Evolutionary conservation across 1,139 yeast genomes (phyloP), one percentile per base, ranked within the genome.

Genomic region (Eremothecium coryli): DNA sequence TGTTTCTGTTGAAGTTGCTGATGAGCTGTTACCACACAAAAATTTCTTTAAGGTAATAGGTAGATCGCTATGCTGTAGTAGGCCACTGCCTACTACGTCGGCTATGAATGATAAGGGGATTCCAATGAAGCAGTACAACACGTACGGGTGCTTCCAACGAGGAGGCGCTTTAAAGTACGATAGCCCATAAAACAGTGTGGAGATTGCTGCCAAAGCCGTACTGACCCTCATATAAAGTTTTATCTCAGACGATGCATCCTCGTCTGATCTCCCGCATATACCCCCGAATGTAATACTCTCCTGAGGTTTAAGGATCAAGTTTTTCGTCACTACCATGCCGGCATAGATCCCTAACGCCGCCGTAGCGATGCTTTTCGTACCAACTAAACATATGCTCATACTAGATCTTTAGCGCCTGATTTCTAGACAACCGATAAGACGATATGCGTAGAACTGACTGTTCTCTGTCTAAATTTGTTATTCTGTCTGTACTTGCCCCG

Each of bases 141-240:
- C 20, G 26, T 39, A 39, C 9, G 42, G 42, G 26, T 39, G 42
- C 29, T 29, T 36, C 39, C 40, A 35, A n/a, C 28, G 29, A 4
- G 25, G 23, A 11, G 42, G 42, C n/a, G 42, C 42, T 11, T 39
- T 37, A 15, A 37, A 35, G 29, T 37, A 39, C 26, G 40, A 37
- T 12, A 31, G 32, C 8, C 33, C 40, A 29, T 29, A 39, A 20
- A 39, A 37, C 22, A 26, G 29, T n/a, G 37, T 22, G 24, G 40
- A 32, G 3, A 35, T 14, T 5, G 39, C 18, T 17, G 39, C 37
- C 21, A 37, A 24, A 21, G 34, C 38, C 11, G 36, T 38, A 18
- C 31, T 32, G 11, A 33, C 26, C 16, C 27, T 11, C 12, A n/a
- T 12, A 15, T 25, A 25, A 11, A 22, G 24, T 23, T 17, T 15